phyloP scores from a whole-genome alignment of 306 rosid species.

The Parietaria judaica region DNA sequence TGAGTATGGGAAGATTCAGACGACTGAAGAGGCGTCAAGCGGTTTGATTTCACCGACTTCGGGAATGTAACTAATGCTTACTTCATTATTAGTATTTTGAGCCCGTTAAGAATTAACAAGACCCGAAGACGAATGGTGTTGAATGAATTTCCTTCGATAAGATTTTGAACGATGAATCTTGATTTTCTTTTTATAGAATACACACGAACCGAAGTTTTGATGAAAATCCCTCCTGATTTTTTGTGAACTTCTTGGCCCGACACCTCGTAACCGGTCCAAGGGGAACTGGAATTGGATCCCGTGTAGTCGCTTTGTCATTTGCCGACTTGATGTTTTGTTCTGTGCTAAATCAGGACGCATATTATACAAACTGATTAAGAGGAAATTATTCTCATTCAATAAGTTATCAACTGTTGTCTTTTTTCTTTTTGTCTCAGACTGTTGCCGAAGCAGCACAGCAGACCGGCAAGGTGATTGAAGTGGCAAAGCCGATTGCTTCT shows the following conservation, averaged over 20 bases:
- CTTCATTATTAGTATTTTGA: not conserved
- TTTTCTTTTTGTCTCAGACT: conserved; percentile 46
- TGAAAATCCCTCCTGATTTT: too few relatives aligned
- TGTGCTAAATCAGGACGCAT: not conserved
- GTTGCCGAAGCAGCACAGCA: conserved; percentile 75
- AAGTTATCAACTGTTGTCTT: too few relatives aligned
- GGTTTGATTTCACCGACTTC: conserved; percentile 1
- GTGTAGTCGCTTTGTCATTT: not conserved
- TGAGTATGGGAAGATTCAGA: not conserved
- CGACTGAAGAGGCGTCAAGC: not conserved
- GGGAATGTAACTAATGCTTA: not conserved
- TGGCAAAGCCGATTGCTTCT: conserved; percentile 71
- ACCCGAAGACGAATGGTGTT: too few relatives aligned
- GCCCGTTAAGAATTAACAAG: too few relatives aligned
- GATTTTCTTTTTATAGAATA: too few relatives aligned
- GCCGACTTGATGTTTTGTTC: not conserved
- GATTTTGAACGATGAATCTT: too few relatives aligned
- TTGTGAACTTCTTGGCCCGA: too few relatives aligned
- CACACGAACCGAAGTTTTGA: too few relatives aligned
- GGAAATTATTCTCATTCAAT: too few relatives aligned
- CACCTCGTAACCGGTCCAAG: too few relatives aligned
- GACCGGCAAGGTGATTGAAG: conserved; percentile 75
- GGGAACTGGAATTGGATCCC: not conserved
- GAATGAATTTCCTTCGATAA: too few relatives aligned
- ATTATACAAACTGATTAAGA: not conserved